Conservation (phyloP, 129 eudicot species). For the Flaveria linearis region DNA sequence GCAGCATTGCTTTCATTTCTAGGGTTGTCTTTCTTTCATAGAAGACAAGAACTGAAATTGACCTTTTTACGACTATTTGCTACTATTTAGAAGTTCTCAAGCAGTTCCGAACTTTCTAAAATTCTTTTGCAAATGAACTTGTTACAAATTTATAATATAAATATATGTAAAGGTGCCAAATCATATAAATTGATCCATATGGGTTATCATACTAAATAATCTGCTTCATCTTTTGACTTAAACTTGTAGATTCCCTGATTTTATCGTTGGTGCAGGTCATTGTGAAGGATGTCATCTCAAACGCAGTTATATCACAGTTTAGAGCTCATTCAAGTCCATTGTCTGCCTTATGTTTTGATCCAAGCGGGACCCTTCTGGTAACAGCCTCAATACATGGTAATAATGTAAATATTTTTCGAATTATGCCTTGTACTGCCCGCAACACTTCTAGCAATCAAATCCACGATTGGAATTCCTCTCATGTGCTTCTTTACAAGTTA, state of each 20-base stretch:
- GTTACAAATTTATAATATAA: not conserved
- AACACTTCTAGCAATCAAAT: conserved; percentile 38
- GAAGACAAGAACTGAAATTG: not conserved
- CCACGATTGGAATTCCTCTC: conserved; percentile 52
- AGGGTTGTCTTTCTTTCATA: not conserved
- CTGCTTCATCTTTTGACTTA: conserved; percentile 1
- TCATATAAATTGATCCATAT: conserved; percentile 17
- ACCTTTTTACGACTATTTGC: not conserved
- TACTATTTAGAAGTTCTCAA: not conserved
- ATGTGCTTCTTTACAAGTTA: conserved; percentile 59
- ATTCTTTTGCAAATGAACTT: not conserved
- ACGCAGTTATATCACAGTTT: conserved; percentile 50
- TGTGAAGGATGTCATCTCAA: conserved; percentile 49
- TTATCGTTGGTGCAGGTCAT: conserved; percentile 47
- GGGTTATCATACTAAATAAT: not conserved
- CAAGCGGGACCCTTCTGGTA: conserved; percentile 61
- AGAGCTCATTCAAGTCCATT: conserved; percentile 56
- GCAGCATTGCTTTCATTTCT: conserved; percentile 7
- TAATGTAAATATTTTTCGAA: conserved; percentile 52
- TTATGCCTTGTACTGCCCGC: conserved; percentile 43
- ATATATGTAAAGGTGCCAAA: conserved; percentile 8
- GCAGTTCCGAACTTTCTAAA: conserved; percentile 1
- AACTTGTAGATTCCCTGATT: conserved; percentile 15
- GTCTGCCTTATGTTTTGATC: conserved; percentile 60
- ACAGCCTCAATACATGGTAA: conserved; percentile 65